These are phyloP conservation scores for Solanum lycopersicoides DNA, from an alignment of 257 asterid genomes.

Conservation along the genomic window DNA sequence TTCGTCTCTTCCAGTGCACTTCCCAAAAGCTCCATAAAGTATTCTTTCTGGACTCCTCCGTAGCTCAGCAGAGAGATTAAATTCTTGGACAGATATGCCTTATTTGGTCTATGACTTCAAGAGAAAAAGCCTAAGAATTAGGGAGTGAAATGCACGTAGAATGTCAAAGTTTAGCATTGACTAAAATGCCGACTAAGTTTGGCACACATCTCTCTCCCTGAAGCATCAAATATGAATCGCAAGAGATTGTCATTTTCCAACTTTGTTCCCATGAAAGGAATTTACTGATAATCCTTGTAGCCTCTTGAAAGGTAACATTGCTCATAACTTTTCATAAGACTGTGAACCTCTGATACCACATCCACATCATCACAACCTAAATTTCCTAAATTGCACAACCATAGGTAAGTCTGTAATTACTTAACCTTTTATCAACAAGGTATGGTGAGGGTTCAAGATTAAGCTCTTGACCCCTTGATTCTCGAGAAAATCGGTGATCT, in stretches of 20 bases:
- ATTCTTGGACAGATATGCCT: constrained; percentile 38
- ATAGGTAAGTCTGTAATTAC: neutral
- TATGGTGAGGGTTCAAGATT: neutral
- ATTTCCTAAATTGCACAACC: neutral
- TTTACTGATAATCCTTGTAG: neutral
- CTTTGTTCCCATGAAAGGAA: neutral
- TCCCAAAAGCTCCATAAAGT: constrained; percentile 38
- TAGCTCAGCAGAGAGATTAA: constrained; percentile 68
- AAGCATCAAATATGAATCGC: neutral
- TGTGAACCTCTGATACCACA: neutral
- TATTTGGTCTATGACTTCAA: constrained; percentile 56
- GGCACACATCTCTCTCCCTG: neutral
- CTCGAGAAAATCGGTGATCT: neutral
- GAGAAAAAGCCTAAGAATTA: neutral
- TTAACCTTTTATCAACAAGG: neutral
- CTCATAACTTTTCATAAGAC: neutral
- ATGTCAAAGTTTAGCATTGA: neutral
- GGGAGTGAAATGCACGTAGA: neutral
- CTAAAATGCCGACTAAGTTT: neutral
- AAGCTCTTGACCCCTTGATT: neutral
- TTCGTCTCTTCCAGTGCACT: constrained; percentile 43
- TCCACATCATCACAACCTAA: neutral
- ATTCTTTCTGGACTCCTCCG: constrained; percentile 57
- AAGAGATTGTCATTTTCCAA: neutral
- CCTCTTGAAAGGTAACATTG: neutral